Percentiles rank a stretch among this genome's conserved stretches.
These are phyloP conservation scores for Pachysandra terminalis DNA, from an alignment of 164 flowering plant species.

Conservation along the genomic window DNA sequence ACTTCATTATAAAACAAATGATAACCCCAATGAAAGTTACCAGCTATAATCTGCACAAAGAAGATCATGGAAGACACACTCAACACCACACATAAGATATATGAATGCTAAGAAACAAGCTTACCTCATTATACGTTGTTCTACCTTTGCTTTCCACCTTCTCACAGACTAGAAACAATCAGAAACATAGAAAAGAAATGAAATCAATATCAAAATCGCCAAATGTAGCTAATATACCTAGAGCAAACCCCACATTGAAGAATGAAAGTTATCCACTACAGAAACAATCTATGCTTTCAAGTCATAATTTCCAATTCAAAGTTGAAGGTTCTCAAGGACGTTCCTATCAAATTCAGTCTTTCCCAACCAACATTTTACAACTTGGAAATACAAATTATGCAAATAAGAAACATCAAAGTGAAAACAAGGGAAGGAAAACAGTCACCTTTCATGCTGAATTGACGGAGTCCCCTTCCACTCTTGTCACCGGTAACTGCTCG, in stretches of 20 bases:
- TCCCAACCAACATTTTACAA: background rate
- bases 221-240: background rate
- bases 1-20: no score
- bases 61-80: no score
- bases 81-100: no score
- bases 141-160: slow-evolving; percentile 88
- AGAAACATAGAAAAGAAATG: slow-evolving; percentile 16
- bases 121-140: slow-evolving; percentile 87
- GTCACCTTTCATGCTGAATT: slow-evolving; percentile 95
- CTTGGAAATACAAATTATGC: background rate
- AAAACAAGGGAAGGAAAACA: background rate
- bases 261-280: background rate
- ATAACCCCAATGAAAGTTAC: no score
- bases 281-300: background rate
- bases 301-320: background rate
- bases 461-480: slow-evolving; percentile 91
- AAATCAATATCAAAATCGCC: slow-evolving; percentile 9
- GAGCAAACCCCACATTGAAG: background rate
- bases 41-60: no score
- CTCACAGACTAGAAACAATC: slow-evolving; percentile 53
- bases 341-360: background rate
- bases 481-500: slow-evolving; percentile 79
- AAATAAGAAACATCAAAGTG: background rate
- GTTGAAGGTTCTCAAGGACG: background rate
- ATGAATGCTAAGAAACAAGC: slow-evolving; percentile 11